A percentile compares a stretch with the other conserved stretches of the same genome.
These are phyloP conservation scores for Yueomyces sp. DNA, from an alignment of 805 yeast species.

Conservation along the genomic window DNA sequence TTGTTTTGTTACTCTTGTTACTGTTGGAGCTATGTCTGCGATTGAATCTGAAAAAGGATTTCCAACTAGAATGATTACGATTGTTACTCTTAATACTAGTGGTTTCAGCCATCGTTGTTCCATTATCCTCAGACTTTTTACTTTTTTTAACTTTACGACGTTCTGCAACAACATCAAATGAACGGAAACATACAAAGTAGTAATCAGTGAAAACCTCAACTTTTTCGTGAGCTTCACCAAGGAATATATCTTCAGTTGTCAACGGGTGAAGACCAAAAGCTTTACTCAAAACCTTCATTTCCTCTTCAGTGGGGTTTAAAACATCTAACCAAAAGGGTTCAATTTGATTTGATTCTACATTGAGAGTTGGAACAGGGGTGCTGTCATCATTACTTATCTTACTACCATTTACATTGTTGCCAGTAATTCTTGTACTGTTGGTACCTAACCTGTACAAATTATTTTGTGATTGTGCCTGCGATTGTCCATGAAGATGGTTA, in stretches of 20 bases:
- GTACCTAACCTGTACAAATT: background rate
- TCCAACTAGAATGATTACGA: background rate
- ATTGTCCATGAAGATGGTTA: background rate
- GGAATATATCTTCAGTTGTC: conserved; percentile 86
- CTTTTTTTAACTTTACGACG: conserved; percentile 33
- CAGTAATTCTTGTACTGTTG: background rate
- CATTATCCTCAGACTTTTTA: conserved; percentile 30
- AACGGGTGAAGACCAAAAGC: conserved; percentile 93
- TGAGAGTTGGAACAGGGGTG: background rate
- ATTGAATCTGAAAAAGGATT: background rate
- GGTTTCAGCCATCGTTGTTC: background rate
- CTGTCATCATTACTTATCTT: background rate
- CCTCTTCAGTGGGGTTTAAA: conserved; percentile 88
- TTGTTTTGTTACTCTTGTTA: background rate
- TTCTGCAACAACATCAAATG: conserved; percentile 71
- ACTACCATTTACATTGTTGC: background rate
- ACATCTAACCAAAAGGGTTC: conserved; percentile 91
- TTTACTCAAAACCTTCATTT: conserved; percentile 81
- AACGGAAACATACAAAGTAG: conserved; percentile 81
- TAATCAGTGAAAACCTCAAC: conserved; percentile 86
- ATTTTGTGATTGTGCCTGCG: background rate
- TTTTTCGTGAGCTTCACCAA: conserved; percentile 91
- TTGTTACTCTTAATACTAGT: conserved; percentile 2
- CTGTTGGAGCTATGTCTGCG: conserved; percentile 1
- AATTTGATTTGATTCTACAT: conserved; percentile 19